These are phyloP conservation scores for Celoporthe dispersa DNA, from an alignment of 2,329 filamentous ascomycete species.

Conservation along the genomic window DNA sequence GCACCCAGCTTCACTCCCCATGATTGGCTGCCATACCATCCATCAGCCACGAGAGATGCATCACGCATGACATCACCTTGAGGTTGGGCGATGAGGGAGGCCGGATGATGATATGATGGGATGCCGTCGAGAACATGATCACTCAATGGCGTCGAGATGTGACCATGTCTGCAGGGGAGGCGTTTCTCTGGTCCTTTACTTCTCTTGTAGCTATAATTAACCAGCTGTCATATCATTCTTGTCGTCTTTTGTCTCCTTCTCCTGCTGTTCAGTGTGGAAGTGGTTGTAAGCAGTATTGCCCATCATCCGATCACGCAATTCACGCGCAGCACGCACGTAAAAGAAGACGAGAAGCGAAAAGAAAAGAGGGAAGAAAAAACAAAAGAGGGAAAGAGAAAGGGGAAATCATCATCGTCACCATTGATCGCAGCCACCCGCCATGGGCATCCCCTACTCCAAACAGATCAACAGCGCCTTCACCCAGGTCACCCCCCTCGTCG, in stretches of 20 bases:
- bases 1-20: slow-evolving; percentile 8
- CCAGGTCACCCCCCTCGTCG: slow-evolving; percentile 28
- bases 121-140: neutral
- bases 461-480: slow-evolving; percentile 26
- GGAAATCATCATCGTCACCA: too few species aligned
- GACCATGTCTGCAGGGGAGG: neutral
- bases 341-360: neutral
- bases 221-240: neutral
- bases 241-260: neutral
- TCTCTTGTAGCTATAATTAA: neutral
- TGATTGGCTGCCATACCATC: slow-evolving; percentile 10
- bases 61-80: slow-evolving; percentile 28
- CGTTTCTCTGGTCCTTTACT: neutral
- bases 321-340: neutral
- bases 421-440: neutral
- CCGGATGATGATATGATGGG: slow-evolving; percentile 2
- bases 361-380: neutral
- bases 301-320: neutral
- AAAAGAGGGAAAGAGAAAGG: neutral
- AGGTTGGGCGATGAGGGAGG: neutral
- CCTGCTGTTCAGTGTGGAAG: neutral
- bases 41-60: slow-evolving; percentile 15
- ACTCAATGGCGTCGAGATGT: neutral
- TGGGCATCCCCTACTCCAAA: slow-evolving; percentile 30
- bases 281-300: neutral